A percentile compares a stretch with the other conserved stretches of the same genome.
phyloP scores from a whole-genome alignment of 2,329 filamentous ascomycete species.

The Botrytis fragariae region DNA sequence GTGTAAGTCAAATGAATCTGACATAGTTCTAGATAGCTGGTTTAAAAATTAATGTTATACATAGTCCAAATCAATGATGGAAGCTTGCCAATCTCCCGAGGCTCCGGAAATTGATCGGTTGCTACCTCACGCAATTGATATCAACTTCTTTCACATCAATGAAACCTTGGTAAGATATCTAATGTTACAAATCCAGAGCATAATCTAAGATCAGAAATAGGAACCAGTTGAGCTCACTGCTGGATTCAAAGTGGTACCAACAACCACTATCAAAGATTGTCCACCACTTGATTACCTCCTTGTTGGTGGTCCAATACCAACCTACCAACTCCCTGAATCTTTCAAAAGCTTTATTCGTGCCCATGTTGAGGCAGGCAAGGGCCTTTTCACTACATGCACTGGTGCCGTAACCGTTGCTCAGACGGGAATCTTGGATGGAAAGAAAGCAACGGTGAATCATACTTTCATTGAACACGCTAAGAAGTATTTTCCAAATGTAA shows the following conservation, averaged over 20 bases:
- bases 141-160: constrained; percentile 32
- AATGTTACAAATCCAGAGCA: background rate
- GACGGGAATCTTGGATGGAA: constrained; percentile 45
- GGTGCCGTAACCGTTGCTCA: constrained; percentile 38
- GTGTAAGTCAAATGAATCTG: constrained; percentile 15
- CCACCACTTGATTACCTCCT: constrained; percentile 43
- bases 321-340: constrained; percentile 36
- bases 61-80: constrained; percentile 1
- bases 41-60: background rate
- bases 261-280: constrained; percentile 35
- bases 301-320: constrained; percentile 38
- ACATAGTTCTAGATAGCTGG: background rate
- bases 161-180: constrained; percentile 24
- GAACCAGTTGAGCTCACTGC: constrained; percentile 26
- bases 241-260: constrained; percentile 25
- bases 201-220: background rate
- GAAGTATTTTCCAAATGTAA: constrained; percentile 42
- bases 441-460: constrained; percentile 45
- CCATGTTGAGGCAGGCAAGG: constrained; percentile 41
- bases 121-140: constrained; percentile 26
- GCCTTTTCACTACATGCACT: constrained; percentile 42
- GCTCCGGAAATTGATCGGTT: constrained; percentile 18
- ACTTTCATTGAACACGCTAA: constrained; percentile 36
- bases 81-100: background rate
- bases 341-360: constrained; percentile 38